phyloP scores from a whole-genome alignment of 2,329 filamentous ascomycete genomes.

The Colletotrichum melonis region DNA sequence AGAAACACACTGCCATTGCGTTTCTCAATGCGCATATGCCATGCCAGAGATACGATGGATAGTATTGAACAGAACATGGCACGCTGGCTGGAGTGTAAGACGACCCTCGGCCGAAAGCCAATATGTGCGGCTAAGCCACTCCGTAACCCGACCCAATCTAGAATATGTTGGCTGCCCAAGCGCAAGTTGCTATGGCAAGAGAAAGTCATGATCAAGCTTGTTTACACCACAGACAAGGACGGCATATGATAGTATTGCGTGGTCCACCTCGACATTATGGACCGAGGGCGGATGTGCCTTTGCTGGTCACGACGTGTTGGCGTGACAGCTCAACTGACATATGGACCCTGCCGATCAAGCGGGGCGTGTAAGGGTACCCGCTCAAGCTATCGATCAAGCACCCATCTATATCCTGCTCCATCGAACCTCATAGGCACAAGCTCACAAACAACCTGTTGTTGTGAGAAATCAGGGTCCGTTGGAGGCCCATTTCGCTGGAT shows the following conservation, averaged over 20 bases:
- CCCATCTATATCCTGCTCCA: background rate
- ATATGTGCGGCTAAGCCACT: background rate
- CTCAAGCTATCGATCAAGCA: background rate
- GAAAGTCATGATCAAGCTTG: background rate
- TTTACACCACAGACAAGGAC: background rate
- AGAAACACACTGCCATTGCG: background rate
- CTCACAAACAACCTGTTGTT: background rate
- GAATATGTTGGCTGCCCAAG: background rate
- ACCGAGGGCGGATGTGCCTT: background rate
- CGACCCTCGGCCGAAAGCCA: background rate
- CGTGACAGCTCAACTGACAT: constrained; percentile 9
- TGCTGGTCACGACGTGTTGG: background rate
- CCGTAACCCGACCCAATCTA: background rate
- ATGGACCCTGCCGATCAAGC: constrained; percentile 5
- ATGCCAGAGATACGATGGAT: background rate
- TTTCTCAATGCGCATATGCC: background rate
- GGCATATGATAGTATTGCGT: background rate
- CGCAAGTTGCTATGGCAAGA: background rate
- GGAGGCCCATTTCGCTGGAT: constrained; percentile 7
- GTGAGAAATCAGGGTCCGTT: constrained; percentile 18
- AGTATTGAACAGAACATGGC: background rate
- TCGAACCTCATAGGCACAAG: background rate
- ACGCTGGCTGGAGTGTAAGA: background rate
- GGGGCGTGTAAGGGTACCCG: background rate
- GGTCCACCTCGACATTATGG: background rate